Conservation (phyloP, 768 basidiomycete genomes). For the Suillus ampliporus region DNA sequence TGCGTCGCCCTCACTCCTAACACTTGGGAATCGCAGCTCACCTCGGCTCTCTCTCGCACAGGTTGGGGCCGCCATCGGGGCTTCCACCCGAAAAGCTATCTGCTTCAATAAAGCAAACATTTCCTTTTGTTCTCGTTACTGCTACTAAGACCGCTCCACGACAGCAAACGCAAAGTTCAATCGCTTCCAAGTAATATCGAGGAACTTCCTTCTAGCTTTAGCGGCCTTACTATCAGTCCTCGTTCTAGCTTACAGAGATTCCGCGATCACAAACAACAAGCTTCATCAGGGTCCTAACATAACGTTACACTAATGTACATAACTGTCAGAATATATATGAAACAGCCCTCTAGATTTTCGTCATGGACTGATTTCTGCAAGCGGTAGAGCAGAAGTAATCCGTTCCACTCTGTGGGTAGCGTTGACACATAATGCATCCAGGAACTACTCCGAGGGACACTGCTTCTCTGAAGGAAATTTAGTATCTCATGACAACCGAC, state of each 20-base stretch:
- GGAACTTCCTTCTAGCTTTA: neutral
- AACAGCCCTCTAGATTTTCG: slow-evolving; percentile 41
- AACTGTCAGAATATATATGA: neutral
- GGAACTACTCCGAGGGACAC: slow-evolving; percentile 54
- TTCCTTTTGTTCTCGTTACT: too few relatives aligned
- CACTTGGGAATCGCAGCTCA: too few relatives aligned
- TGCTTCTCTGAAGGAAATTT: slow-evolving; percentile 53
- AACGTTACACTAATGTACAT: slow-evolving; percentile 1
- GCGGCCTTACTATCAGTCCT: neutral
- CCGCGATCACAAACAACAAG: neutral
- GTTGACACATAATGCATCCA: slow-evolving; percentile 70
- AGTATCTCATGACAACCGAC: slow-evolving; percentile 10
- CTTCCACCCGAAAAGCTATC: too few relatives aligned
- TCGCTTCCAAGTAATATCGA: neutral
- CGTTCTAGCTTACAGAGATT: neutral
- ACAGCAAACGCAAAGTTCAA: too few relatives aligned
- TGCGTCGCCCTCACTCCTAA: too few relatives aligned
- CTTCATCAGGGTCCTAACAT: neutral
- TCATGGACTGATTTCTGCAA: slow-evolving; percentile 65
- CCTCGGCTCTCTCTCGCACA: too few relatives aligned
- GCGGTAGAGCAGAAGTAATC: slow-evolving; percentile 69
- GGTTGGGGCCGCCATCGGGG: too few relatives aligned
- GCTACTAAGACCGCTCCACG: too few relatives aligned
- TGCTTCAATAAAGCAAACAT: too few relatives aligned
- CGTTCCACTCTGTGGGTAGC: slow-evolving; percentile 58